Base-by-base conservation (phyloP, 179 eudicot genomes). In the Pouteria campechiana region DNA sequence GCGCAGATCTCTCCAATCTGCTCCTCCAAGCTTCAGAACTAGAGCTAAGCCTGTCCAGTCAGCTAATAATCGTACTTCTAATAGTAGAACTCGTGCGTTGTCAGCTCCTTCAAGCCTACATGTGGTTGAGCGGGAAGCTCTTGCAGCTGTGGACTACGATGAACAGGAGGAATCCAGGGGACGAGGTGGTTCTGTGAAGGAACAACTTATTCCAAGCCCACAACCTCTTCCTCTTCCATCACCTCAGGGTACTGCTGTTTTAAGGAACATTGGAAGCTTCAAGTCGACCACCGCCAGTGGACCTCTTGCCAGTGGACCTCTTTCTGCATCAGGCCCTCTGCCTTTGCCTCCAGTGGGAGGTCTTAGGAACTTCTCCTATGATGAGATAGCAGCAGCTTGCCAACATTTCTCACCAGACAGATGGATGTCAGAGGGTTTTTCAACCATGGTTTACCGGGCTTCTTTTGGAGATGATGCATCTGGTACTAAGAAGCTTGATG, bases 171-270 rank as follows among this genome's bases (percentile, higher is more conserved):
- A 78, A 19, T 43, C 57, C 7, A 85, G 35, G 58, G 21, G 21
- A 42, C 59, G 57, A 15, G 46, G 44, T 42, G 66, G 65, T 25
- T 57, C 76, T 25, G 63, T 69, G 29, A 73, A 70, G 60, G 92
- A 84, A 53, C 76, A 61, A 32, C 65, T 53, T 38, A 57, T 89
- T 23, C 81, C 77, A 18, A 74, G 61, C 50, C 97, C 97, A 35
- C 83, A 78, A 25, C 97, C 97, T 44, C 95, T 89, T 41, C 95
- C 97, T 48, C 95, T 89, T 56, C 97, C 97, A 8, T 68, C 89
- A 8, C 89, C 93, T 24, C 76, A 72, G 36, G 55, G 56, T 50
- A 43, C 67, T 22, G 47, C 69, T 10, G 44, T 58, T 36, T 67
- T 89, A 27, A 85, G 57, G 58, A 32, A 65, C 21, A 36, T 58